phyloP scores from a whole-genome alignment of 176 grass and related monocot genomes.

The Triticum turgidum region DNA sequence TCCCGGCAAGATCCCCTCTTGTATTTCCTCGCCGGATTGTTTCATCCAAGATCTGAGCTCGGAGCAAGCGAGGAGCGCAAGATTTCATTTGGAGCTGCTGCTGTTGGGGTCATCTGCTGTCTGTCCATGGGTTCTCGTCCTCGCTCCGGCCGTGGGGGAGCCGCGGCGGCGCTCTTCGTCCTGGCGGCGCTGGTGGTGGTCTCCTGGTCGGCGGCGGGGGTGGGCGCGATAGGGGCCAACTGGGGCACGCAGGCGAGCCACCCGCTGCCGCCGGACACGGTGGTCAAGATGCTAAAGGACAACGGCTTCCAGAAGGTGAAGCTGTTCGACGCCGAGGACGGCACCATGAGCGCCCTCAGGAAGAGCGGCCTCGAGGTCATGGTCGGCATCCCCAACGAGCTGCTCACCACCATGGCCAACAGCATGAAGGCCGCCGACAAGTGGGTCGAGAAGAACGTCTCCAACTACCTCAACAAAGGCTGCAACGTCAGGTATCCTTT shows the following conservation, averaged over 20 bases:
- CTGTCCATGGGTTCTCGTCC: slow-evolving; percentile 35
- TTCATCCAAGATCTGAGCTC: slow-evolving; percentile 38
- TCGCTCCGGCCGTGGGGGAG: slow-evolving; percentile 1
- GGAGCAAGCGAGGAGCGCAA: background rate
- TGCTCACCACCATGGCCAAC: slow-evolving; percentile 59
- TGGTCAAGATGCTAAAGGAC: slow-evolving; percentile 81
- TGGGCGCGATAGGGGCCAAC: slow-evolving; percentile 85
- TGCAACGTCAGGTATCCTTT: slow-evolving; percentile 69
- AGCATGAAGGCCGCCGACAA: slow-evolving; percentile 65
- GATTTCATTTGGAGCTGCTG: slow-evolving; percentile 18
- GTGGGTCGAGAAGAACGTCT: slow-evolving; percentile 90
- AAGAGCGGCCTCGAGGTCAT: slow-evolving; percentile 97
- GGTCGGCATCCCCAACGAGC: slow-evolving; percentile 97
- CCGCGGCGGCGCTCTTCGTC: background rate
- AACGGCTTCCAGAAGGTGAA: slow-evolving; percentile 93
- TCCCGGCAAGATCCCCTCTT: background rate
- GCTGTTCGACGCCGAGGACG: slow-evolving; percentile 93
- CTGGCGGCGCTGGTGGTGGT: slow-evolving; percentile 19
- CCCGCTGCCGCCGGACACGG: slow-evolving; percentile 71
- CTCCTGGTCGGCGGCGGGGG: slow-evolving; percentile 43
- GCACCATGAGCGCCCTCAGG: slow-evolving; percentile 77
- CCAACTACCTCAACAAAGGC: slow-evolving; percentile 63
- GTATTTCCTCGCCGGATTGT: background rate
- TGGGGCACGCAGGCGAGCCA: slow-evolving; percentile 98
- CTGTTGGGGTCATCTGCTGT: background rate